These are phyloP conservation scores for Herpetospermum pedunculosum DNA, from an alignment of 306 rosid species.

Conservation along the genomic window DNA sequence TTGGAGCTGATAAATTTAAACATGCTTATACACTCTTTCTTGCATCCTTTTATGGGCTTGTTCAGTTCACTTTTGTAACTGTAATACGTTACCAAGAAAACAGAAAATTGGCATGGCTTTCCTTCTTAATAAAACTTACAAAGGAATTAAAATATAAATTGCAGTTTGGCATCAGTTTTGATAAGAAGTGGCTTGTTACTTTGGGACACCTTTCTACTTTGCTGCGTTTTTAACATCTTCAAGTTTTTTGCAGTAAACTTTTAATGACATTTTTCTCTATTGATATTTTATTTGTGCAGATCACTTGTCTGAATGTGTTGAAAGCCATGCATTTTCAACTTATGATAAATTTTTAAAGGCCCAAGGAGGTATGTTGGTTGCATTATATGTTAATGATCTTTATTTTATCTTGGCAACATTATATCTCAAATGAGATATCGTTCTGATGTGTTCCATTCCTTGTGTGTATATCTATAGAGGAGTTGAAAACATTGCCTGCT, in stretches of 20 bases:
- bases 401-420: background rate
- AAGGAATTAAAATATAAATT: background rate
- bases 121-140: background rate
- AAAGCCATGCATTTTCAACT: conserved; percentile 78
- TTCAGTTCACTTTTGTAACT: background rate
- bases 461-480: conserved; percentile 29
- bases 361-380: conserved; percentile 52
- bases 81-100: background rate
- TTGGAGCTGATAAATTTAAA: background rate
- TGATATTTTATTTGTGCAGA: conserved; percentile 43
- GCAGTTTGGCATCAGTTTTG: background rate
- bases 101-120: background rate
- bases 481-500: conserved; percentile 71
- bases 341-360: conserved; percentile 82
- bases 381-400: background rate
- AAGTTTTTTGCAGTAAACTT: background rate
- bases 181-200: background rate
- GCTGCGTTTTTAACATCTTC: background rate
- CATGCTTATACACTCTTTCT: background rate
- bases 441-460: conserved; percentile 20
- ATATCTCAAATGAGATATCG: background rate
- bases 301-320: conserved; percentile 95
- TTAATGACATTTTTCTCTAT: conserved; percentile 6
- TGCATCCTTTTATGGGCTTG: background rate
- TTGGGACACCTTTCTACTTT: background rate